Percentiles rank a stretch among this genome's conserved stretches.
Conservation (phyloP, 306 rosid genomes). For the Adenanthera pavonina region DNA sequence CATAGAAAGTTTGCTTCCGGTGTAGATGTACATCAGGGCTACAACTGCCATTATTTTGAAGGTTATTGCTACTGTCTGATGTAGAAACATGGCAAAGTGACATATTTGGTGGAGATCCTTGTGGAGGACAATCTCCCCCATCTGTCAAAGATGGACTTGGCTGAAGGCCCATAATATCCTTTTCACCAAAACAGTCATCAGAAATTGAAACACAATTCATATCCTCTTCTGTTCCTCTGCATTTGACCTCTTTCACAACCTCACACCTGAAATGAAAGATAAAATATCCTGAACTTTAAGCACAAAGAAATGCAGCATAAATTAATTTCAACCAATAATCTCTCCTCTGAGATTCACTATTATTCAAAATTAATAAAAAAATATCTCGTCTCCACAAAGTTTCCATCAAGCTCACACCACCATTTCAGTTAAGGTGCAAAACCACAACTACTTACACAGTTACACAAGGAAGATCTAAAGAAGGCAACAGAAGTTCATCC, state of each 20-base stretch:
- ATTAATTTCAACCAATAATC: slow-evolving; percentile 18
- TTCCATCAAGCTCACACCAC: slow-evolving; percentile 27
- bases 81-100: slow-evolving; percentile 67
- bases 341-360: slow-evolving; percentile 13
- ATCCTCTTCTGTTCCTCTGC: slow-evolving; percentile 48
- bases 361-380: not conserved
- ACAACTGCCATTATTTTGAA: slow-evolving; percentile 76
- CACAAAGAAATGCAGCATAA: slow-evolving; percentile 32
- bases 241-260: slow-evolving; percentile 48
- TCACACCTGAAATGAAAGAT: slow-evolving; percentile 57
- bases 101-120: slow-evolving; percentile 67
- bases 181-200: slow-evolving; percentile 57
- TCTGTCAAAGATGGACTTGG: slow-evolving; percentile 71
- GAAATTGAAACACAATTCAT: slow-evolving; percentile 57
- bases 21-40: slow-evolving; percentile 78
- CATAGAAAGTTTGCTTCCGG: slow-evolving; percentile 56
- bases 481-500: slow-evolving; percentile 26
- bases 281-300: slow-evolving; percentile 25
- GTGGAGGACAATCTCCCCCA: slow-evolving; percentile 61
- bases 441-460: slow-evolving; percentile 14
- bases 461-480: slow-evolving; percentile 24
- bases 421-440: slow-evolving; percentile 8
- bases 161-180: slow-evolving; percentile 52
- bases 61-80: slow-evolving; percentile 73
- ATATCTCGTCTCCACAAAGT: slow-evolving; percentile 17